Percentiles rank a stretch among this genome's conserved stretches.
Conservation (phyloP, 768 basidiomycete genomes). For the Russula compacta region DNA sequence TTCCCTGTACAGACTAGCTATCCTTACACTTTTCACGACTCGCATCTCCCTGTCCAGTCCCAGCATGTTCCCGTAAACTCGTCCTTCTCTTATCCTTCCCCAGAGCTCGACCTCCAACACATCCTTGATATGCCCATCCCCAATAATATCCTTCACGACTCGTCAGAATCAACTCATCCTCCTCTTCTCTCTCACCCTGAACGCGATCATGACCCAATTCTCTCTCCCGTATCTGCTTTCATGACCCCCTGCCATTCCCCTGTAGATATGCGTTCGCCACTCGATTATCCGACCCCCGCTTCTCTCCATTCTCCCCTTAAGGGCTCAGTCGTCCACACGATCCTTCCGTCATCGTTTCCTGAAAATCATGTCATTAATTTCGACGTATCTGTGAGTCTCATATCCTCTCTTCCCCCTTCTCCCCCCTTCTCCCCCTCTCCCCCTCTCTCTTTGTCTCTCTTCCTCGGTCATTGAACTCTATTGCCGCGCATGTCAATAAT, state of each 20-base stretch:
- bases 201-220: conserved; percentile 14
- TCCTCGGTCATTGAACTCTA: conserved; percentile 4
- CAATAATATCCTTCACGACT: conserved; percentile 8
- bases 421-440: background rate
- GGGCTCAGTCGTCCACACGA: conserved; percentile 12
- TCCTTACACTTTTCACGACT: conserved; percentile 15
- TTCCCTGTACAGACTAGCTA: conserved; percentile 16
- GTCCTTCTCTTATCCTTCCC: conserved; percentile 12
- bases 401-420: conserved; percentile 4
- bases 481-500: conserved; percentile 8
- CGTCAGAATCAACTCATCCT: background rate
- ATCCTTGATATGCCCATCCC: conserved; percentile 14
- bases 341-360: conserved; percentile 20
- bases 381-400: conserved; percentile 17
- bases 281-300: conserved; percentile 16
- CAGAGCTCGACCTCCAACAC: conserved; percentile 13
- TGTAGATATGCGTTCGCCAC: conserved; percentile 16
- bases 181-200: conserved; percentile 10
- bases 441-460: background rate
- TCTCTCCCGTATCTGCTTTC: conserved; percentile 17
- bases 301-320: conserved; percentile 11
- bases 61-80: background rate
- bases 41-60: conserved; percentile 8
- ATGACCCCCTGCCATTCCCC: conserved; percentile 20
- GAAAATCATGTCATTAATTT: conserved; percentile 23